Evolutionary conservation across 2,329 filamentous ascomycete genomes (phyloP).

Genomic region (Madurella mycetomatis): DNA sequence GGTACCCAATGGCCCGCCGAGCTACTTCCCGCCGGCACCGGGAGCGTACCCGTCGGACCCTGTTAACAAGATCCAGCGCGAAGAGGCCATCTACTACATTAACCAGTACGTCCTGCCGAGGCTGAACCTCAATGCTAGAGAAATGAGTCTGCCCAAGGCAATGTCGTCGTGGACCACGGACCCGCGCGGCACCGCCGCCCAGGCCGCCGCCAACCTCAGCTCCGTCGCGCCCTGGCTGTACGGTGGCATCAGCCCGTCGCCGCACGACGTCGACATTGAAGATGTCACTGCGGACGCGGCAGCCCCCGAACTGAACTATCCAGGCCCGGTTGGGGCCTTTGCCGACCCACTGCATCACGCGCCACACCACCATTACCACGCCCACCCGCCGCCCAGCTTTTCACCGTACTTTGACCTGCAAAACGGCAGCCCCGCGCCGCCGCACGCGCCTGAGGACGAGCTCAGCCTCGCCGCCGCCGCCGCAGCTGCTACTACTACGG

Average conservation of each 20-base stretch:
- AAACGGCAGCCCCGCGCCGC: neutral
- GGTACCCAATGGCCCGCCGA: constrained; percentile 59
- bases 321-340: constrained; percentile 27
- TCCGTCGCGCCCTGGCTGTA: constrained; percentile 55
- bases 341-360: constrained; percentile 11
- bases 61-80: constrained; percentile 60
- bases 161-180: constrained; percentile 28
- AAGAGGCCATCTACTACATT: constrained; percentile 64
- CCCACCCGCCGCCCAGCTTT: neutral
- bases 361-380: constrained; percentile 3
- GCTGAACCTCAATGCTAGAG: constrained; percentile 49
- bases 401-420: neutral
- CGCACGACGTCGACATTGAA: constrained; percentile 8
- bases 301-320: constrained; percentile 30
- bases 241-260: constrained; percentile 36
- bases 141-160: constrained; percentile 32
- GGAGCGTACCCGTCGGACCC: constrained; percentile 51
- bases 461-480: neutral
- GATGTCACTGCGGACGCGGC: constrained; percentile 30
- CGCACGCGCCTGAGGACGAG: neutral
- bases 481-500: neutral
- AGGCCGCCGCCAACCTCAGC: constrained; percentile 48
- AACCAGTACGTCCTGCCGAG: constrained; percentile 64
- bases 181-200: constrained; percentile 27
- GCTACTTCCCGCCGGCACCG: constrained; percentile 52